These are phyloP conservation scores for Penicillium sp. DNA, from an alignment of 2,329 filamentous ascomycete genomes.

Conservation along the genomic window DNA sequence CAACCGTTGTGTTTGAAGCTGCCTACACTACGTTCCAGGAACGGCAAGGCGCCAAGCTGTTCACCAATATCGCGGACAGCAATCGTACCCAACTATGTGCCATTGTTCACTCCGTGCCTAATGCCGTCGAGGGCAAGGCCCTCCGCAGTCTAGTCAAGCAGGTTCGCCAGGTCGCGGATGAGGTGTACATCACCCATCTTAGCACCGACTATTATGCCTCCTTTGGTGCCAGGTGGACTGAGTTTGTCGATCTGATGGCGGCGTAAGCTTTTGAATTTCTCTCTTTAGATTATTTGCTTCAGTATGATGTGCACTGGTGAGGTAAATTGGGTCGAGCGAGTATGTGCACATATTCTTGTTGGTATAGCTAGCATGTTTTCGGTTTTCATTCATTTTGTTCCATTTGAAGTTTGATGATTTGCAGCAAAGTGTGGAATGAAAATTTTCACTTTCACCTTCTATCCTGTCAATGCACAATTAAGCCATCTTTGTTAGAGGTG, in stretches of 20 bases:
- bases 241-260: constrained; percentile 39
- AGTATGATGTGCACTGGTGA: neutral
- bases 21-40: constrained; percentile 40
- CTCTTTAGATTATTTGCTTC: neutral
- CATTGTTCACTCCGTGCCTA: constrained; percentile 41
- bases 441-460: neutral
- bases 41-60: constrained; percentile 31
- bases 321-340: neutral
- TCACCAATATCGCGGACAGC: constrained; percentile 32
- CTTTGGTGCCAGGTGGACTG: constrained; percentile 39
- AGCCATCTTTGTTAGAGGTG: neutral
- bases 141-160: constrained; percentile 36
- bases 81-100: constrained; percentile 34
- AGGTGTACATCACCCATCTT: constrained; percentile 43
- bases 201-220: constrained; percentile 41
- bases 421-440: neutral
- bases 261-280: constrained; percentile 5
- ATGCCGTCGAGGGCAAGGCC: constrained; percentile 28
- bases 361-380: neutral
- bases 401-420: neutral
- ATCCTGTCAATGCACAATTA: neutral
- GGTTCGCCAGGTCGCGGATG: constrained; percentile 36
- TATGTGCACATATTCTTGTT: neutral
- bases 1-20: constrained; percentile 48
- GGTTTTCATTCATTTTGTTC: neutral